Base-by-base conservation (phyloP, 2,329 filamentous ascomycete species). In the Cercospora zeina region DNA sequence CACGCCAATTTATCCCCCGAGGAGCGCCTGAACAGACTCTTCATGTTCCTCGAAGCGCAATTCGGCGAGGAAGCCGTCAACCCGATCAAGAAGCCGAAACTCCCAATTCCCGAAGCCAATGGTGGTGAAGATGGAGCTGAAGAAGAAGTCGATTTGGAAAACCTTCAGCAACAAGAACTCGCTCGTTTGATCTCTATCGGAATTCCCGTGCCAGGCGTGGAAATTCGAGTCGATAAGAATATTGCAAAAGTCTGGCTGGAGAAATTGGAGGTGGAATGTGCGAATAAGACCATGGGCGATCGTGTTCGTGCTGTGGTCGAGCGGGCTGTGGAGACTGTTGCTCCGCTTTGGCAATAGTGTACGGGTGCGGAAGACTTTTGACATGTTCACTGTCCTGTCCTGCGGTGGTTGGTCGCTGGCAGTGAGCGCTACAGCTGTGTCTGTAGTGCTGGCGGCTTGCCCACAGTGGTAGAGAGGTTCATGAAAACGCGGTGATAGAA, bases 21-120 rank as follows among this genome's bases (percentile, higher is more conserved):
- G 49, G 91, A 96, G 69, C 89, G 91, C 42, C 86, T 97, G 42
- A 85, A 89, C 65, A 88, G 93, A 34, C 86, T 99, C 19, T 89
- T 96, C 78, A 90, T 96, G 86, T 96, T 99, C 80, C 87, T 99
- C 13, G 95, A 99, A 80, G 90, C 93, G 2, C 95, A 99, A 75
- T 99, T 99, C 73, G 95, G 95, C 65, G 82, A 86, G 33, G 88
- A 95, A 66, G 88, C 91, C 63, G 87, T 97, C 61, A 82, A 84
- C 0, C 92, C 93, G 4, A 89, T 97, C 67, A 83, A 87, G 21
- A 79, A 72, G 79, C 91, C 79, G 63, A 84, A 87, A 75, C 75
- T 86, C 2, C 79, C 81, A 7, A 19, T 14, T 5, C 54, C 54
- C 9, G 47, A 54, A 7, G 34, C 54, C 7, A 61, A 62, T 27